Evolutionary conservation across 345 rosid genomes (phyloP), one percentile per base, ranked within the genome.

Genomic region (Eucalyptus urophylla): DNA sequence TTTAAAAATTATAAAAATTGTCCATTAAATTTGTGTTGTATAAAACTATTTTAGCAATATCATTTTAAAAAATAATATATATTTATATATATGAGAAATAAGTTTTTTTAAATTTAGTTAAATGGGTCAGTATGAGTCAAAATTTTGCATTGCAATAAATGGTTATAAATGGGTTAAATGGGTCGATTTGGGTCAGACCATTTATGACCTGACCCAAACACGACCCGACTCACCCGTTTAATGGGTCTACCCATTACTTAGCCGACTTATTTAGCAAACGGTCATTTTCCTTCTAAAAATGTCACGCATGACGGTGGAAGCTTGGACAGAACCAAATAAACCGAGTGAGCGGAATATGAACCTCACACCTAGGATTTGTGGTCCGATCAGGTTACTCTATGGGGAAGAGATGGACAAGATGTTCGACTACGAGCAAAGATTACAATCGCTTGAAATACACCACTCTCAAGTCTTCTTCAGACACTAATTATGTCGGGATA

Each of bases 61-160:
- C 13, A 11, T 49, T 49, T 49, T 49, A 4, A 12, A 49, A 49
- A 49, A 47, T 47, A 12, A 49, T 9, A 45, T 49, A 13, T 49
- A 1, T 49, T 0, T 47, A 10, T 47, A 11, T 49, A 49, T 49
- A 49, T 49, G 13, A 4, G 6, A 49, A 49, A 49, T 49, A 49
- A 49, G 50, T 49, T 49, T 49, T 49, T 49, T 49, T 4, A 13
- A 49, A 49, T 49, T 49, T 49, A 49, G 50, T 49, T 49, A 49
- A 49, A 1, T 13, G 2, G 5, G 50, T 49, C 0, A 6, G 1
- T 13, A 49, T 49, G 0, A 14, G 1, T 49, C 15, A 49, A 49
- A 49, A 49, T 13, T 49, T 49, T 49, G 5, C 50, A 49, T 49
- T 49, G 15, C 6, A 5, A 49, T 14, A 49, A 49, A 49, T 49